Conservation (phyloP, 2,329 filamentous ascomycete genomes). For the Teratosphaeria epicoccoides region DNA sequence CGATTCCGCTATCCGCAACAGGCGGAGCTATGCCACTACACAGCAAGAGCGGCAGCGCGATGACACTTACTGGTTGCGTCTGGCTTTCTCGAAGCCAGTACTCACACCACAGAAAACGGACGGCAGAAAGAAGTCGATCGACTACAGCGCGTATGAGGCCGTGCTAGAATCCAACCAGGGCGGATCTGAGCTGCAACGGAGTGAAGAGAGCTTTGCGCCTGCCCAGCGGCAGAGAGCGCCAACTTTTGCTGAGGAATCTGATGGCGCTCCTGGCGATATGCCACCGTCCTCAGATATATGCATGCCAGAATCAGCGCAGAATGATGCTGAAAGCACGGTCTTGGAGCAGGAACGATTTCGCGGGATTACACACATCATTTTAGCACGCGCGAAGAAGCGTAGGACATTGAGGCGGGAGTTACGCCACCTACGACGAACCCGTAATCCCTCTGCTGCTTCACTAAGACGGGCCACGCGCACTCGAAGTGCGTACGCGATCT, state of each 20-base stretch:
- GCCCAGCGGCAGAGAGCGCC: not conserved
- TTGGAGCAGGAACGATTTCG: not conserved
- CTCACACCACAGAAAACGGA: not conserved
- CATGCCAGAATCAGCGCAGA: not conserved
- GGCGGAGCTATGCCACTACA: slow-evolving; percentile 1
- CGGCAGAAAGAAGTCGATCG: not conserved
- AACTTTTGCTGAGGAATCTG: not conserved
- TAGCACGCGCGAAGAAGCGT: not conserved
- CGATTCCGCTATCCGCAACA: not conserved
- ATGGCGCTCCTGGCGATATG: not conserved
- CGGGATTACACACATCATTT: not conserved
- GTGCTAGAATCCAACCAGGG: not conserved
- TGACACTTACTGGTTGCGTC: slow-evolving; percentile 3
- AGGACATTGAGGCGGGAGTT: not conserved
- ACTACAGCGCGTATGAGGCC: not conserved
- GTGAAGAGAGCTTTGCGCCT: not conserved
- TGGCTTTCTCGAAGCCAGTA: not conserved
- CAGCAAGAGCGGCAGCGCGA: slow-evolving; percentile 4
- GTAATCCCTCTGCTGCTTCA: not conserved
- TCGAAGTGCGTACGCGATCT: not conserved
- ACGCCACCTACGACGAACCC: not conserved
- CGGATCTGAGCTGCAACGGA: not conserved
- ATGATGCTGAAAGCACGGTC: not conserved
- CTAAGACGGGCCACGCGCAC: not conserved
- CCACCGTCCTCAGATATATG: not conserved